Base-by-base conservation (phyloP, 139 green algal species). In the Coelastrella sp. region DNA sequence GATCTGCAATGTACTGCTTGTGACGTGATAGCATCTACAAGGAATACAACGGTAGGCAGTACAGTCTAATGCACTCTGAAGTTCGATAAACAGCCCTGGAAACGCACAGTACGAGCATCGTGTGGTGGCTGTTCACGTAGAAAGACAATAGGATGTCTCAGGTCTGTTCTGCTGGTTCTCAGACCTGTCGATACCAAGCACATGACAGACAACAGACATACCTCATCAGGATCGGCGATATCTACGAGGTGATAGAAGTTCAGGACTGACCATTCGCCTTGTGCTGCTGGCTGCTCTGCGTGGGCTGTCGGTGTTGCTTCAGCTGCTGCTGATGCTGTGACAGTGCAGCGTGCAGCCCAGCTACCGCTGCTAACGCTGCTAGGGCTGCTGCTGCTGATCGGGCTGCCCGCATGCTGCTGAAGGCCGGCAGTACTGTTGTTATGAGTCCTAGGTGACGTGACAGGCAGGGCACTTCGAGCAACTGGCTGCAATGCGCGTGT, bases 231-330 rank as follows among this genome's bases (percentile, higher is more conserved):
- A 23, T 96, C 74, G 1, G 86, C 68, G 9, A 99, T 86, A 27
- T 95, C 90, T 4, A 94, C 90, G 2, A 99, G 88, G 83, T 99
- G 96, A 81, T 99, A 99, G 53, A 99, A 98, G 90, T 99, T 99
- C 2, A 99, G 84, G 0, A 99, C 90, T 15, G 86, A 83, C 67
- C 92, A 96, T 38, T 88, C 62, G 4, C 17, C 40, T 75, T 45
- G 30, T 73, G 8, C 48, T 82, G 74, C 50, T 81, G 72, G 38
- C 75, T 83, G 75, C 32, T 82, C 59, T 45, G 9, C 9, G 43
- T 7, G 25, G 51, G 59, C 37, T 62, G 57, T 38, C 34, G 59
- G 57, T 40, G 17, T 35, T 25, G n/a, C 77, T 63, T 43, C 57
- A 57, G 57, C 77, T 63, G 38, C 59, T 64, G 40, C 59, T 60